Base-by-base conservation (phyloP, 169 alveolate species). In the Plasmodium cynomolgi region DNA sequence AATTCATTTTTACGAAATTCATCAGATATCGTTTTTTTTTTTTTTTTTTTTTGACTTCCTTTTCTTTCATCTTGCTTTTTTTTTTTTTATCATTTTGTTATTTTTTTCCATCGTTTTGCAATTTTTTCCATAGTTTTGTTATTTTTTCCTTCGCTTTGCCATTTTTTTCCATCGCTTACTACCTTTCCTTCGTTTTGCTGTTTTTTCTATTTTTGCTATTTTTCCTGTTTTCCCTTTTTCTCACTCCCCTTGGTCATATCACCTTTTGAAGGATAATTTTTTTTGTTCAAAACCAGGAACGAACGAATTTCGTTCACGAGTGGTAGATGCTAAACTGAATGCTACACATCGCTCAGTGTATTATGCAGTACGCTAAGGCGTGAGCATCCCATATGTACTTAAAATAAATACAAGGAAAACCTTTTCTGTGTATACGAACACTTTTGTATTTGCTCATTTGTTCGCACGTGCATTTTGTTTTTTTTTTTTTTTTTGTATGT, bases 261-360 rank as follows among this genome's bases (percentile, higher is more conserved):
- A 31, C 77, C 29, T 62, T 62, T 62, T 62, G 29, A 62, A 62
- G 77, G 77, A 62, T 26, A 23, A 23, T 23, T 20, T 62, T 20
- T 62, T 62, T 62, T 62, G 29, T 62, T 62, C 34, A 74, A 84
- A 85, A n/a, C 81, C 26, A 75, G 47, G 47, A 77, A 33, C 79
- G 39, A 29, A 39, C 50, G 29, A 73, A 37, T 47, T 23, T 50
- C 58, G 84, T 50, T 85, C 37, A 58, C 23, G 54, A 85, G 68
- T 85, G 81, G n/a, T 68, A 85, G 93, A 85, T 85, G 93, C 83
- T 85, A 75, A 31, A 41, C 79, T 23, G 23, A 47, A 58, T 79
- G 33, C 84, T 79, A 23, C 84, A 79, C 37, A 79, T 37, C 31
- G 37, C 56, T 79, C 31, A 37, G 84, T 29, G 54, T 29, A 79